Evolutionary conservation across 2,329 filamentous ascomycete species (phyloP).

Genomic region (Neonectria magnoliae): DNA sequence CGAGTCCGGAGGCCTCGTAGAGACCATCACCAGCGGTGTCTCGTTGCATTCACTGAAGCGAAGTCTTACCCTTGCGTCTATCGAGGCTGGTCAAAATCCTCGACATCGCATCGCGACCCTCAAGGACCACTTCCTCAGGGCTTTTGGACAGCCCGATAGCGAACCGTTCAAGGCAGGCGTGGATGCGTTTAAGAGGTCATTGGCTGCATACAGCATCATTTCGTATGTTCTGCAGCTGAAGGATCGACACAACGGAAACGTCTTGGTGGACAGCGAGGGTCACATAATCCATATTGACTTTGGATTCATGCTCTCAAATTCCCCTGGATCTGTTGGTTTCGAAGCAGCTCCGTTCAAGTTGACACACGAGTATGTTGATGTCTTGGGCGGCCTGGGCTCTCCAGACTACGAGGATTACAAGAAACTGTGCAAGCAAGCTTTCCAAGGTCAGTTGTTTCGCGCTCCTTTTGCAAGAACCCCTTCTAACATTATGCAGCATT

Average conservation of each 20-base stretch:
- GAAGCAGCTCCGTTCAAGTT: conserved; percentile 89
- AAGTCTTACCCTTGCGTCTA: conserved; percentile 78
- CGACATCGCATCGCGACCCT: conserved; percentile 81
- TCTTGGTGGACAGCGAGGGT: conserved; percentile 85
- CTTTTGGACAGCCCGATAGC: conserved; percentile 76
- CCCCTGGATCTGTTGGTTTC: conserved; percentile 84
- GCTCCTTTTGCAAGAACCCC: background rate
- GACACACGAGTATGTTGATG: conserved; percentile 86
- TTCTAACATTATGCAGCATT: conserved; percentile 62
- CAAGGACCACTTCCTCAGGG: conserved; percentile 83
- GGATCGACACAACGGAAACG: conserved; percentile 87
- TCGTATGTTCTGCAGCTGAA: conserved; percentile 87
- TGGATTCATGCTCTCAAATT: conserved; percentile 90
- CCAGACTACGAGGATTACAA: conserved; percentile 81
- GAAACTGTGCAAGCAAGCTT: conserved; percentile 81
- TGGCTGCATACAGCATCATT: conserved; percentile 87
- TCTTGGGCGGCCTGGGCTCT: conserved; percentile 77
- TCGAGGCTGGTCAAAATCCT: conserved; percentile 78
- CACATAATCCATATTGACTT: conserved; percentile 92
- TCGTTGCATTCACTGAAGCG: conserved; percentile 88
- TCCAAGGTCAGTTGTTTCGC: conserved; percentile 69
- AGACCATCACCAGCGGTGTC: conserved; percentile 89
- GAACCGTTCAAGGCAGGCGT: conserved; percentile 77
- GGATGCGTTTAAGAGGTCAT: conserved; percentile 81
- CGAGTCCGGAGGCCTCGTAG: conserved; percentile 84